Evolutionary conservation across 495 filamentous ascomycete genomes (phyloP).

Genomic region (Copromyces sp.): DNA sequence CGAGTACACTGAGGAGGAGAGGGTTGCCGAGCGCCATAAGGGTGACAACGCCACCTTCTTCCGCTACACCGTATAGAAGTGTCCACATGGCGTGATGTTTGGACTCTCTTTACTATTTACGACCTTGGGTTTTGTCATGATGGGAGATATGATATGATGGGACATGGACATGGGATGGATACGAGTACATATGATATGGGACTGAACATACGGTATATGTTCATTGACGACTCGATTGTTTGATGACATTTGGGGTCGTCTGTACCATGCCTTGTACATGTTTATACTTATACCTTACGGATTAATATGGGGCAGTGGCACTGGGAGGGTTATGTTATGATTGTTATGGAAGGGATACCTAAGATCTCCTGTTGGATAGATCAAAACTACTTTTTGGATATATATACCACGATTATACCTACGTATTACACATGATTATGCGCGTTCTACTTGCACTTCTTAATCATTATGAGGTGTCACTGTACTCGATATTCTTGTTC

Average conservation of each 20-base stretch:
- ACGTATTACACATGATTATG: fast-evolving
- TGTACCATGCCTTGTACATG: background rate
- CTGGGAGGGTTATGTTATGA: background rate
- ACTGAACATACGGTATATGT: background rate
- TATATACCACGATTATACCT: background rate
- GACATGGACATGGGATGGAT: background rate
- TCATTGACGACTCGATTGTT: background rate
- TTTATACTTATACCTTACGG: background rate
- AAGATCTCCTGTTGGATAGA: background rate
- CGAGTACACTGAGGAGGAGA: slow-evolving; percentile 40
- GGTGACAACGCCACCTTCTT: slow-evolving; percentile 46
- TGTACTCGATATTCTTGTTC: too few species aligned
- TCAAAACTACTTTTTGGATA: background rate
- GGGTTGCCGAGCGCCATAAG: slow-evolving; percentile 30
- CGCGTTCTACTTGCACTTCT: background rate
- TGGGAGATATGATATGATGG: background rate
- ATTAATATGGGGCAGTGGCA: background rate
- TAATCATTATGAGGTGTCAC: background rate
- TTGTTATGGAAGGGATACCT: background rate
- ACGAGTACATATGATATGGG: background rate
- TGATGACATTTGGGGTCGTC: background rate
- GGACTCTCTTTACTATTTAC: background rate
- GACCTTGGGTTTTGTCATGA: background rate
- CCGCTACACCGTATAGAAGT: slow-evolving; percentile 39
- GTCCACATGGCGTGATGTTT: background rate